phyloP scores from a whole-genome alignment of 2,329 filamentous ascomycete species.

The Magnaporthiopsis poae region DNA sequence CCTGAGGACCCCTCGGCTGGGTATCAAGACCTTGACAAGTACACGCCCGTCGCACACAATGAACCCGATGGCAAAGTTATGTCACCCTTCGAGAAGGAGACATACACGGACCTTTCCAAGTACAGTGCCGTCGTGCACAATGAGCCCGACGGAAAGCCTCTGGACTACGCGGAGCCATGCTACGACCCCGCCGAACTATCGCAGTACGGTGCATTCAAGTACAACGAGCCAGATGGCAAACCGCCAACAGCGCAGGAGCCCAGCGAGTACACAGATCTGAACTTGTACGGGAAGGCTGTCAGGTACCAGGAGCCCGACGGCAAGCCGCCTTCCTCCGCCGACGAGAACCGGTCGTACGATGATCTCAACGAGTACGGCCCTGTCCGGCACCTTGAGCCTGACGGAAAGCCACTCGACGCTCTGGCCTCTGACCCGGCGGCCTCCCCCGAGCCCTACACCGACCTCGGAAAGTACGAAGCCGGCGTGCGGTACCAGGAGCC shows the following conservation, averaged over 20 bases:
- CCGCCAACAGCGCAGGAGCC: conserved; percentile 20
- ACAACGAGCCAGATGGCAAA: conserved; percentile 31
- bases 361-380: conserved; percentile 23
- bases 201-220: conserved; percentile 16
- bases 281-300: conserved; percentile 24
- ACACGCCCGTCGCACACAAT: conserved; percentile 23
- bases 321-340: conserved; percentile 11
- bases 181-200: conserved; percentile 13
- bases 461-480: conserved; percentile 30
- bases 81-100: conserved; percentile 25
- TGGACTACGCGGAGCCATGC: conserved; percentile 5
- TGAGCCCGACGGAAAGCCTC: conserved; percentile 18
- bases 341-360: conserved; percentile 17
- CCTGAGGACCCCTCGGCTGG: conserved; percentile 20
- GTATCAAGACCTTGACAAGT: conserved; percentile 34
- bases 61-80: conserved; percentile 30
- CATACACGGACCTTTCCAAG: conserved; percentile 29
- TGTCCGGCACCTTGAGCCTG: conserved; percentile 16
- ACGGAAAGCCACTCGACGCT: conserved; percentile 8
- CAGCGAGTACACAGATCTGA: conserved; percentile 29
- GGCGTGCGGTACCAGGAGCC: conserved; percentile 26
- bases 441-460: conserved; percentile 26
- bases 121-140: conserved; percentile 28
- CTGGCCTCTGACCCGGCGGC: conserved; percentile 11
- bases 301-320: conserved; percentile 24